A percentile compares a stretch with the other conserved stretches of the same genome.
Conservation (phyloP, 2,329 filamentous ascomycete species). For the Rhinocladiella mackenziei region DNA sequence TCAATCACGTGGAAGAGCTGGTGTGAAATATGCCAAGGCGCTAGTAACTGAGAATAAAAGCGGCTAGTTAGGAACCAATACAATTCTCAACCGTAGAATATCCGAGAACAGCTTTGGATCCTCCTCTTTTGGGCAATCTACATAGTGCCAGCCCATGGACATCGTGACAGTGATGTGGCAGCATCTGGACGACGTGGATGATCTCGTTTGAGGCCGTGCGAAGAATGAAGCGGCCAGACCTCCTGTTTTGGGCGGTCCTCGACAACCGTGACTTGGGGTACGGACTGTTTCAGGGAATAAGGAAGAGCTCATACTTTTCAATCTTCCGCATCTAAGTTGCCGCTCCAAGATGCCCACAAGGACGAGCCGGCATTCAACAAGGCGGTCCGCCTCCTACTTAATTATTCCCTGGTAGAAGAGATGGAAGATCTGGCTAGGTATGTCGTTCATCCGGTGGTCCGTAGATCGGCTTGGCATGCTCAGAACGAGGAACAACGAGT, state of each 20-base stretch:
- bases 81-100: too few species aligned
- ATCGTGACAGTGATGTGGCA: too few species aligned
- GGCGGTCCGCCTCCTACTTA: constrained; percentile 4
- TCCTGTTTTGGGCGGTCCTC: constrained; percentile 43
- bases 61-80: too few species aligned
- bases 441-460: constrained; percentile 5
- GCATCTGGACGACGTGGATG: constrained; percentile 3
- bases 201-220: constrained; percentile 3
- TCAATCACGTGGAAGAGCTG: too few species aligned
- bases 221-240: constrained; percentile 20
- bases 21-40: too few species aligned
- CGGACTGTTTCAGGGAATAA: constrained; percentile 4
- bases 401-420: constrained; percentile 5
- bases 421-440: constrained; percentile 3
- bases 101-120: too few species aligned
- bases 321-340: too few species aligned
- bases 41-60: too few species aligned
- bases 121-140: too few species aligned
- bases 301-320: background rate
- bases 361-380: constrained; percentile 2
- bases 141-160: too few species aligned
- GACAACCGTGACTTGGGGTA: constrained; percentile 39
- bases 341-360: constrained; percentile 3
- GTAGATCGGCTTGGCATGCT: constrained; percentile 2
- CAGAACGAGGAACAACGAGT: constrained; percentile 6